These are phyloP conservation scores for Pseudoneurospora amorphoporcata DNA, from an alignment of 495 filamentous ascomycete genomes.

Conservation along the genomic window DNA sequence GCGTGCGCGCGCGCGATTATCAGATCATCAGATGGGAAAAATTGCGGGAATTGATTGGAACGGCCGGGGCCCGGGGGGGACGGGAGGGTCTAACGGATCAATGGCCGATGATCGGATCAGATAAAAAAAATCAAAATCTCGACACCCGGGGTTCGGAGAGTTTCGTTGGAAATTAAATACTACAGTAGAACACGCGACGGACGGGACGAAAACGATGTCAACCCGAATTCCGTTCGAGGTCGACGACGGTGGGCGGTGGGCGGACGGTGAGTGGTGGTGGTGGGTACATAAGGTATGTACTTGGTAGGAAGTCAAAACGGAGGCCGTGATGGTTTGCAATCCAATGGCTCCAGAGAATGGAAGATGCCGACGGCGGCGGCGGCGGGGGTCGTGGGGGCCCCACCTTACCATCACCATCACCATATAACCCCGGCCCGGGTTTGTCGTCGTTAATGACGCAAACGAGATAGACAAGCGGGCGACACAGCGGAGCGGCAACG, in stretches of 20 bases:
- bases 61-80: no score
- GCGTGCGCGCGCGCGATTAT: not conserved
- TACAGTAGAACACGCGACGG: not conserved
- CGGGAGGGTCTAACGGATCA: not conserved
- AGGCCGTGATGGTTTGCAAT: not conserved
- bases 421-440: not conserved
- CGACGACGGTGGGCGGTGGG: no score
- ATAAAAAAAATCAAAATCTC: not conserved
- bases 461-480: not conserved
- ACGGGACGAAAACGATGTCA: not conserved
- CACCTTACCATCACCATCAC: not conserved
- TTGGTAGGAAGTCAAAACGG: no score
- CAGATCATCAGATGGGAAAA: not conserved
- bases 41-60: not conserved
- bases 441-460: not conserved
- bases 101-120: not conserved
- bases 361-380: not conserved
- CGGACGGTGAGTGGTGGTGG: not conserved
- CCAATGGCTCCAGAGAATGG: not conserved
- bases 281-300: not conserved
- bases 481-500: not conserved
- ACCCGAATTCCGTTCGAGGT: not conserved
- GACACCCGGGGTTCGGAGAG: not conserved
- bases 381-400: not conserved
- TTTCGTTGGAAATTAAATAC: no score